Percentiles rank a stretch among this genome's conserved stretches.
Evolutionary conservation across 306 rosid genomes (phyloP).

Genomic region (Vachellia pachyceras): DNA sequence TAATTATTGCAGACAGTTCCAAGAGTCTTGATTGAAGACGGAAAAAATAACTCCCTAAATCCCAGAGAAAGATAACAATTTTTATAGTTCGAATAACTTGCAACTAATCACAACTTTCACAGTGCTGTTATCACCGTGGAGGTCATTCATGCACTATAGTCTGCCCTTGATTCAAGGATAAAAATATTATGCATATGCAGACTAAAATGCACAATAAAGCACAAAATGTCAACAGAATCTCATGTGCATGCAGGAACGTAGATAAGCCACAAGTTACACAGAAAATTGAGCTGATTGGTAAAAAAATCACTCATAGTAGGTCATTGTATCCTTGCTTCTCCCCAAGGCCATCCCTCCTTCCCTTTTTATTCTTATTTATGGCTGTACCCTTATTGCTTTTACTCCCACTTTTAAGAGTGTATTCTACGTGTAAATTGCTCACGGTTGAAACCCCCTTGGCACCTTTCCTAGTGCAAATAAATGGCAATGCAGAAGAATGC

Average conservation of each 20-base stretch:
- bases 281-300: background rate
- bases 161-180: background rate
- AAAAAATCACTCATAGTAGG: conserved; percentile 1
- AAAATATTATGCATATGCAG: background rate
- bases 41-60: background rate
- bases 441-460: background rate
- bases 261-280: background rate
- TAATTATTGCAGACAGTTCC: conserved; percentile 12
- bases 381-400: background rate
- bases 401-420: background rate
- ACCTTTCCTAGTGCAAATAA: background rate
- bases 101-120: background rate
- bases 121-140: background rate
- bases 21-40: conserved; percentile 4
- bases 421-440: background rate
- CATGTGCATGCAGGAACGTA: background rate
- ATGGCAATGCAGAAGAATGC: background rate
- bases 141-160: conserved; percentile 5
- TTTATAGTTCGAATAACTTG: conserved; percentile 10
- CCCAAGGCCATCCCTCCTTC: background rate
- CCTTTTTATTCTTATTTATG: background rate
- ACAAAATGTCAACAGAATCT: background rate
- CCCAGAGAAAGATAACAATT: background rate
- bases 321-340: conserved; percentile 1
- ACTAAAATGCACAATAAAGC: conserved; percentile 5